Percentiles rank a stretch among this genome's conserved stretches.
Conservation (phyloP, 164 flowering plant genomes). For the Berberis vulgaris region DNA sequence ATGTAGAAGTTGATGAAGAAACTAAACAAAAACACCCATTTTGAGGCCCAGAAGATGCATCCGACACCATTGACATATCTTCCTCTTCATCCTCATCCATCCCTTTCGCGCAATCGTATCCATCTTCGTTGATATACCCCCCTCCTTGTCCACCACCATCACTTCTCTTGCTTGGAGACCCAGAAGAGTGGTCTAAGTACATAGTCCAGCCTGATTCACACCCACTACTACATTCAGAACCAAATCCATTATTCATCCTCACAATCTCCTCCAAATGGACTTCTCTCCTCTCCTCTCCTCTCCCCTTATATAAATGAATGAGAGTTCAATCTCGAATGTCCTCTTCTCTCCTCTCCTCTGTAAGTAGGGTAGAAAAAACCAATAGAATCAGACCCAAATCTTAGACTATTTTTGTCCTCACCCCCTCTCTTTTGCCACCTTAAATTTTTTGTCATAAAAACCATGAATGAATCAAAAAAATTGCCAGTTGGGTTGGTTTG, state of each 20-base stretch:
- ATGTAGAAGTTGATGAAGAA: slow-evolving; percentile 17
- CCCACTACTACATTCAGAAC: slow-evolving; percentile 54
- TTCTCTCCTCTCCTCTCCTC: neutral
- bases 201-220: slow-evolving; percentile 89
- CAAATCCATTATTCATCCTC: slow-evolving; percentile 29
- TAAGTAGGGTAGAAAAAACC: slow-evolving; percentile 8
- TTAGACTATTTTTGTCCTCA: slow-evolving; percentile 38
- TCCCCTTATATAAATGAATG: neutral
- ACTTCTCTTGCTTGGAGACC: slow-evolving; percentile 20
- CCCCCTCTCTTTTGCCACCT: slow-evolving; percentile 7
- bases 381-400: slow-evolving; percentile 35
- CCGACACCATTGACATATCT: slow-evolving; percentile 84
- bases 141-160: neutral
- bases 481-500: slow-evolving; percentile 44
- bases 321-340: neutral
- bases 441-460: neutral
- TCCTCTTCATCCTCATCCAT: slow-evolving; percentile 34
- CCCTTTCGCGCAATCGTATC: slow-evolving; percentile 11
- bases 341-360: neutral
- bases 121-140: neutral
- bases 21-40: slow-evolving; percentile 19
- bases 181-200: slow-evolving; percentile 54
- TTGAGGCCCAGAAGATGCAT: slow-evolving; percentile 91
- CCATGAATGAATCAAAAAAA: slow-evolving; percentile 25
- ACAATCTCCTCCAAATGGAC: neutral